phyloP scores from a whole-genome alignment of 805 yeast genomes.

The Ogataea degrootiae region DNA sequence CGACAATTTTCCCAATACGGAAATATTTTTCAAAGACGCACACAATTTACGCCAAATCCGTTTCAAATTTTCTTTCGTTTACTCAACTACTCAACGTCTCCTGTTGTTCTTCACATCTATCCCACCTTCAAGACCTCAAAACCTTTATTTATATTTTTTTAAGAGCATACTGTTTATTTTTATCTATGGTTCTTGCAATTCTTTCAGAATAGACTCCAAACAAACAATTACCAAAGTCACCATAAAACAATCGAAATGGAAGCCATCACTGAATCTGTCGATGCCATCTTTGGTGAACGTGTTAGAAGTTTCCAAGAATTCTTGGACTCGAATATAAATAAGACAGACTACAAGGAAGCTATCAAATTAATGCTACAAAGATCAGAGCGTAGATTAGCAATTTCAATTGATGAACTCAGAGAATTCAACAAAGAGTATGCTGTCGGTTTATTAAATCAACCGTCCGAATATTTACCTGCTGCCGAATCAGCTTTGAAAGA shows the following conservation, averaged over 20 bases:
- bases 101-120: too few relatives aligned
- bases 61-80: too few relatives aligned
- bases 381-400: slow-evolving; percentile 60
- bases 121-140: too few relatives aligned
- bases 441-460: slow-evolving; percentile 66
- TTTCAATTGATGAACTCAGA: slow-evolving; percentile 82
- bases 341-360: slow-evolving; percentile 59
- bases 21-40: neutral
- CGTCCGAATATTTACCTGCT: slow-evolving; percentile 85
- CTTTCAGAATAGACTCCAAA: neutral
- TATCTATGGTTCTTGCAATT: too few relatives aligned
- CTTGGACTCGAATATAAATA: slow-evolving; percentile 49
- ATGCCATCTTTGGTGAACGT: slow-evolving; percentile 64
- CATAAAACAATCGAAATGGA: slow-evolving; percentile 15
- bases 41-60: too few relatives aligned
- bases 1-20: neutral
- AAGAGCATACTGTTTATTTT: too few relatives aligned
- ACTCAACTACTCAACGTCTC: too few relatives aligned
- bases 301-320: slow-evolving; percentile 87
- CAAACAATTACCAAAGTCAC: neutral
- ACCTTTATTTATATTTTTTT: too few relatives aligned
- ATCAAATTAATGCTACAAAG: slow-evolving; percentile 70
- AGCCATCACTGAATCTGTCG: slow-evolving; percentile 24
- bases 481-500: slow-evolving; percentile 83
- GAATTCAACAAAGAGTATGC: slow-evolving; percentile 75